Percentiles rank a stretch among this genome's conserved stretches.
Evolutionary conservation across 2,329 filamentous ascomycete genomes (phyloP).

Genomic region (Oidium heveae): DNA sequence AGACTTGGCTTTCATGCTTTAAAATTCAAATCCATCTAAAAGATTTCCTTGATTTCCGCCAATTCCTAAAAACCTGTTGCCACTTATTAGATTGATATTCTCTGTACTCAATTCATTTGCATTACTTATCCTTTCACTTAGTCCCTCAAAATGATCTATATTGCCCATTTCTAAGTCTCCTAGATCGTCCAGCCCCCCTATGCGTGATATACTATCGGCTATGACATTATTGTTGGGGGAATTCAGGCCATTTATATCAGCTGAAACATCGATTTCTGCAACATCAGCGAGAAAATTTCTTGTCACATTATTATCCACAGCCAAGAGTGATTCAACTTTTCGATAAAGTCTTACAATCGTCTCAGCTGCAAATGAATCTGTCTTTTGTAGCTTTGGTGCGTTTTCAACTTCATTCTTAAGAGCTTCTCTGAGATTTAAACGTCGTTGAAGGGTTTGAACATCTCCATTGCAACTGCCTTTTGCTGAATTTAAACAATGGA

Average conservation of each 20-base stretch:
- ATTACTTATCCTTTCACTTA: neutral
- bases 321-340: conserved; percentile 12
- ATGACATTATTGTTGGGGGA: neutral
- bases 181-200: neutral
- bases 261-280: neutral
- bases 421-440: conserved; percentile 12
- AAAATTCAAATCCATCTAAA: neutral
- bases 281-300: neutral
- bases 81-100: neutral
- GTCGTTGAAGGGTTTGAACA: conserved; percentile 6
- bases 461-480: conserved; percentile 1
- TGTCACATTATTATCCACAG: neutral
- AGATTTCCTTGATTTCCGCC: neutral
- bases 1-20: neutral
- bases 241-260: neutral
- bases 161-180: neutral
- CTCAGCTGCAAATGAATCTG: conserved; percentile 10
- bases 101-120: neutral
- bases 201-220: neutral
- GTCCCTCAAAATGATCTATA: neutral
- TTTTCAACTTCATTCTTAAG: conserved; percentile 11
- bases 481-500: conserved; percentile 1
- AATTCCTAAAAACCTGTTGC: neutral
- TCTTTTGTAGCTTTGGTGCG: conserved; percentile 9
- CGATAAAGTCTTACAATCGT: conserved; percentile 11